Evolutionary conservation across 2,329 filamentous ascomycete genomes (phyloP).

Genomic region (Trichoderma arundinaceum): DNA sequence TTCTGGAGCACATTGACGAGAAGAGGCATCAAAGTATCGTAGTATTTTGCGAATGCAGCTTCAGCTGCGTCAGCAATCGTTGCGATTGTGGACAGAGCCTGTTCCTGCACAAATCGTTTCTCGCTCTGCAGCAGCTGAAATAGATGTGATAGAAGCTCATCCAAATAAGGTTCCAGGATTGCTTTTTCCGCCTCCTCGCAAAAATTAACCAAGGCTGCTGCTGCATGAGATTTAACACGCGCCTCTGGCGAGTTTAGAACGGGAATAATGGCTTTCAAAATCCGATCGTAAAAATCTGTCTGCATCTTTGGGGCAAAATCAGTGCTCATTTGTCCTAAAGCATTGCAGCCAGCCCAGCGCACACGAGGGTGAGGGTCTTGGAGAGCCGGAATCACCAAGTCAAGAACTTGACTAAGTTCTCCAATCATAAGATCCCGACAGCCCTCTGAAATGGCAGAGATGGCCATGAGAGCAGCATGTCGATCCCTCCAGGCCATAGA

Average conservation of each 20-base stretch:
- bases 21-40: conserved; percentile 93
- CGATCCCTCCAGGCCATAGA: conserved; percentile 93
- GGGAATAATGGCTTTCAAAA: conserved; percentile 89
- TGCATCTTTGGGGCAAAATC: conserved; percentile 99
- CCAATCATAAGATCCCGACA: conserved; percentile 95
- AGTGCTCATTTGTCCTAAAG: conserved; percentile 99
- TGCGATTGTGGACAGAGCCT: conserved; percentile 95
- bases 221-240: conserved; percentile 94
- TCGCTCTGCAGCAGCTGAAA: conserved; percentile 87
- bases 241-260: conserved; percentile 89
- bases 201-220: conserved; percentile 97
- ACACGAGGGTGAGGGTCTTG: conserved; percentile 91
- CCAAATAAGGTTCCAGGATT: conserved; percentile 90
- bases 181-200: conserved; percentile 97
- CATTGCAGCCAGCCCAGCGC: conserved; percentile 96
- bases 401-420: conserved; percentile 90
- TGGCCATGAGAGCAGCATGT: conserved; percentile 97
- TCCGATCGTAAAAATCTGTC: conserved; percentile 86
- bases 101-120: conserved; percentile 96
- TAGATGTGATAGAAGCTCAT: conserved; percentile 81
- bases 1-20: conserved; percentile 87
- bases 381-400: conserved; percentile 90
- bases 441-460: conserved; percentile 96
- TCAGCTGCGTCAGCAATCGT: conserved; percentile 99
- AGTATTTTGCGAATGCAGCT: conserved; percentile 92